phyloP scores from a whole-genome alignment of 2,329 filamentous ascomycete species.

The Fusarium nelsonii region DNA sequence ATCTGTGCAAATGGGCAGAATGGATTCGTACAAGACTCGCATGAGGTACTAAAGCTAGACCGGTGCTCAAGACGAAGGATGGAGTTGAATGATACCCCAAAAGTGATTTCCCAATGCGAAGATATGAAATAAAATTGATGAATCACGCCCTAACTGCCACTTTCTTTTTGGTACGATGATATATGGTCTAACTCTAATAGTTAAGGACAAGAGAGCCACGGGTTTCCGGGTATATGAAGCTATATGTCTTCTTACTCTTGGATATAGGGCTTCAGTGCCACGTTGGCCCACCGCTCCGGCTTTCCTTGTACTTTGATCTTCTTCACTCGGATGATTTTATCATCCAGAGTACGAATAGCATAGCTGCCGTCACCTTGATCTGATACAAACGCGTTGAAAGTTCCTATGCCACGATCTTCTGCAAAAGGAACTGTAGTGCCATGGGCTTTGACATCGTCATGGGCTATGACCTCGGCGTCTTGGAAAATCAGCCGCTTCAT shows the following conservation, averaged over 20 bases:
- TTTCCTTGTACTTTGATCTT: constrained; percentile 54
- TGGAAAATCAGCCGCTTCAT: constrained; percentile 57
- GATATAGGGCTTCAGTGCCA: constrained; percentile 39
- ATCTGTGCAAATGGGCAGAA: constrained; percentile 66
- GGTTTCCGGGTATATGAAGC: not conserved
- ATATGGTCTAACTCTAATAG: not conserved
- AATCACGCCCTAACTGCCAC: not conserved
- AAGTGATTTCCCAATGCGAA: constrained; percentile 15
- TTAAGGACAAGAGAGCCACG: not conserved
- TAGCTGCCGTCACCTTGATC: constrained; percentile 38
- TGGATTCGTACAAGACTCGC: constrained; percentile 61
- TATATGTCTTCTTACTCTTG: not conserved
- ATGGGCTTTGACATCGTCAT: constrained; percentile 1
- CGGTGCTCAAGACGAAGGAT: constrained; percentile 3
- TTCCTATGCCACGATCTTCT: constrained; percentile 11
- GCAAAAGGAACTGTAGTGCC: constrained; percentile 37
- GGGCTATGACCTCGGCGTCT: constrained; percentile 46
- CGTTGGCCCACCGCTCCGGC: constrained; percentile 44
- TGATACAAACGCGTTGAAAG: constrained; percentile 13
- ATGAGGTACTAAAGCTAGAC: constrained; percentile 15
- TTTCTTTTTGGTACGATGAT: not conserved
- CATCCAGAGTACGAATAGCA: constrained; percentile 40
- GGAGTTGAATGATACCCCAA: constrained; percentile 46
- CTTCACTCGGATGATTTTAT: constrained; percentile 46
- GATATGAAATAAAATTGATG: constrained; percentile 3